A percentile compares a stretch with the other conserved stretches of the same genome.
Evolutionary conservation across 805 yeast species (phyloP).

Genomic region (Saccharomycopsis olivae): DNA sequence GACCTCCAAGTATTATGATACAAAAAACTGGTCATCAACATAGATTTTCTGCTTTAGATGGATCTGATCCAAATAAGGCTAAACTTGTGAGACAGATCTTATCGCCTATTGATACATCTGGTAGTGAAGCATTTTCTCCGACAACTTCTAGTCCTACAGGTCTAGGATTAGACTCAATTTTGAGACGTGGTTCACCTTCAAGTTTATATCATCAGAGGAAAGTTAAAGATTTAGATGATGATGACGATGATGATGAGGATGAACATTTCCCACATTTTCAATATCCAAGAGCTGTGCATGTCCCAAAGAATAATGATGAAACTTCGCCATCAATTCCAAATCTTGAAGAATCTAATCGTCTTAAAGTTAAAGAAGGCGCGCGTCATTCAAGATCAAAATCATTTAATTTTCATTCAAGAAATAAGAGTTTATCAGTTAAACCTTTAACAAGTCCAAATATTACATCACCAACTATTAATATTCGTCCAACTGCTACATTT

Average conservation of each 20-base stretch:
- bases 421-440: conserved; percentile 15
- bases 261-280: neutral
- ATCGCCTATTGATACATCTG: conserved; percentile 11
- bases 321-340: too few relatives aligned
- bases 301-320: too few relatives aligned
- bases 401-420: conserved; percentile 18
- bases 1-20: neutral
- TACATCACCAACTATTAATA: conserved; percentile 8
- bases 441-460: conserved; percentile 2
- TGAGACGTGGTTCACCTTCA: too few relatives aligned
- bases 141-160: conserved; percentile 9
- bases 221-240: conserved; percentile 7
- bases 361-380: too few relatives aligned
- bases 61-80: conserved; percentile 12
- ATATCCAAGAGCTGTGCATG: too few relatives aligned
- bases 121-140: conserved; percentile 13
- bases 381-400: conserved; percentile 16
- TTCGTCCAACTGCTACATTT: conserved; percentile 6
- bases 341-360: too few relatives aligned
- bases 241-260: conserved; percentile 7
- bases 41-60: conserved; percentile 14
- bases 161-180: too few relatives aligned
- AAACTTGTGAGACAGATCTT: conserved; percentile 4
- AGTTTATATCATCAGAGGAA: neutral
- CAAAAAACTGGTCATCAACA: conserved; percentile 1